Evolutionary conservation across 192 early-diverging fungal species (phyloP), one percentile per base, ranked within the genome.

Genomic region (Entomortierella beljakovae): DNA sequence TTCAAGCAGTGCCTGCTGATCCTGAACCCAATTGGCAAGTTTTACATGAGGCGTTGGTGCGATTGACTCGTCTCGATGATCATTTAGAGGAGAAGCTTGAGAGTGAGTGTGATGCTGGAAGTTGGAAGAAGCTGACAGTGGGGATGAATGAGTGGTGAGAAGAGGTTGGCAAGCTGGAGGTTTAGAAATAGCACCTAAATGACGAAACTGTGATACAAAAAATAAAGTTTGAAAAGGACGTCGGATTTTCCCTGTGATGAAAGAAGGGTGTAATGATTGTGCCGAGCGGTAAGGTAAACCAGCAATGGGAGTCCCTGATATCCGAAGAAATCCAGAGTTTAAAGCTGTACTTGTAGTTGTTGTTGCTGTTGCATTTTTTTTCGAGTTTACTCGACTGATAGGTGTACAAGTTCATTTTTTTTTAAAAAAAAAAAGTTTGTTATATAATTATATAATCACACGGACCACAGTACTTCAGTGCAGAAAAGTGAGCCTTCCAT

Each of bases 111-210:
- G 61, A 6, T 71, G 61, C 29, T 63, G 66, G 23, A 68, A 43
- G 25, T 57, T 70, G 23, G 73, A 58, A 22, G 73, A 68, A 6
- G 52, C 65, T 22, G 73, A 68, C 20, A 68, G 26, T 1, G 73
- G 73, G 0, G 73, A 77, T 18, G 60, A 42, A 34, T 77, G 73
- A 48, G 65, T 77, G 29, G 73, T 66, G 58, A 77, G 69, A 35
- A 77, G 66, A 6, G 73, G 63, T 35, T 77, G 65, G 7, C 66
- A 61, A 29, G 73, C 31, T 20, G 53, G 42, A 26, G 73, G 73
- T 35, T 77, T 77, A 52, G 73, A 68, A 38, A 64, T 53, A 46
- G 73, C 53, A 18, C 66, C 66, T n/a, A 77, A 26, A n/a, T 68
- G 66, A 20, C 73, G 65, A 26, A 64, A 40, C 22, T 68, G 73